Percentiles rank a stretch among this genome's conserved stretches.
Evolutionary conservation across 2,329 filamentous ascomycete genomes (phyloP).

Genomic region (Apiospora saccharicola): DNA sequence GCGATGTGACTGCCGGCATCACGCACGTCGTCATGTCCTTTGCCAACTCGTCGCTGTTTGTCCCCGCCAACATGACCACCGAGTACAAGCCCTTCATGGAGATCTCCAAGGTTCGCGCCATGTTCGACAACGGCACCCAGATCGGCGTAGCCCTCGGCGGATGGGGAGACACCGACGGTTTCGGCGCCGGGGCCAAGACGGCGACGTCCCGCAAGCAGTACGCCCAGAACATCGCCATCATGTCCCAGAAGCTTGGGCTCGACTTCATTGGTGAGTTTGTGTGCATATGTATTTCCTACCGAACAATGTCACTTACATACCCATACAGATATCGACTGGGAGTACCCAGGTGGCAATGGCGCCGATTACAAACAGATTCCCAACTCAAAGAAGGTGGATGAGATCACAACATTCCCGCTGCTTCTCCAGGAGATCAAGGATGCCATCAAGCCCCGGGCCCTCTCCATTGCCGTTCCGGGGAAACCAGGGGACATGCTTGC

Average conservation of each 20-base stretch:
- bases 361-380: conserved; percentile 72
- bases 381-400: conserved; percentile 65
- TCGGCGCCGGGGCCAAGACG: conserved; percentile 62
- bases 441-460: conserved; percentile 65
- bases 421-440: conserved; percentile 65
- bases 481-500: conserved; percentile 71
- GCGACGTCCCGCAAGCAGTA: conserved; percentile 62
- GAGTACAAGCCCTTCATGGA: conserved; percentile 37
- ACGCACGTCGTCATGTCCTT: conserved; percentile 43
- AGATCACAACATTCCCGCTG: conserved; percentile 69
- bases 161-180: conserved; percentile 75
- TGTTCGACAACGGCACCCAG: conserved; percentile 62
- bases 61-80: conserved; percentile 31
- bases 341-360: conserved; percentile 71
- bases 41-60: conserved; percentile 39
- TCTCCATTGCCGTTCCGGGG: conserved; percentile 75
- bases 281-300: not conserved
- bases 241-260: conserved; percentile 68
- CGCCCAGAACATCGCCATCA: conserved; percentile 68
- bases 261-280: conserved; percentile 70
- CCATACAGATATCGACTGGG: conserved; percentile 67
- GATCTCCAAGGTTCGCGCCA: conserved; percentile 47
- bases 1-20: conserved; percentile 34
- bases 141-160: conserved; percentile 77
- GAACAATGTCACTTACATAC: conserved; percentile 10